Conservation (phyloP, 1,284 basidiomycete genomes). For the Singerocomus rubriflavus region DNA sequence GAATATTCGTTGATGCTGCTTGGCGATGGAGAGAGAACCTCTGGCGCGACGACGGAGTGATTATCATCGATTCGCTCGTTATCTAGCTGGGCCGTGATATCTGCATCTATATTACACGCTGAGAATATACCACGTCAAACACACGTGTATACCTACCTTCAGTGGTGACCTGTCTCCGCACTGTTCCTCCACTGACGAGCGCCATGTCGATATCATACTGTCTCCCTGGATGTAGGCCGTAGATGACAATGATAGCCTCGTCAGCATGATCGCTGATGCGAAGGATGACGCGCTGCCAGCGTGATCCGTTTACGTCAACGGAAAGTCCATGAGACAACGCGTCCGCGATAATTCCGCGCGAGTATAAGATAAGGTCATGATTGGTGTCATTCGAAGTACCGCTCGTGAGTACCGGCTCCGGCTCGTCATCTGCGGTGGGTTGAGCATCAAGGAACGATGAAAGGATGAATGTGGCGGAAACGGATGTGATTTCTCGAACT, state of each 20-base stretch:
- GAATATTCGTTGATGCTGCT: slow-evolving; percentile 15
- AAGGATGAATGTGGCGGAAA: slow-evolving; percentile 67
- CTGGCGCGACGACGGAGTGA: slow-evolving; percentile 9
- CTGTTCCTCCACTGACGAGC: slow-evolving; percentile 59
- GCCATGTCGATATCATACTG: slow-evolving; percentile 79
- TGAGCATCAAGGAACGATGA: slow-evolving; percentile 45
- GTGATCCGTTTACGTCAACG: slow-evolving; percentile 71
- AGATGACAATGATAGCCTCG: slow-evolving; percentile 78
- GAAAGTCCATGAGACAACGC: slow-evolving; percentile 69
- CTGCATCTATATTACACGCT: slow-evolving; percentile 19
- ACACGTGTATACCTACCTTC: slow-evolving; percentile 41
- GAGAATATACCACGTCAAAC: slow-evolving; percentile 11
- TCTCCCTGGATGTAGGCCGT: slow-evolving; percentile 73
- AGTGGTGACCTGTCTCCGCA: slow-evolving; percentile 61
- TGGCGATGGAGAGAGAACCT: slow-evolving; percentile 18
- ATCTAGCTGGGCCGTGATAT: slow-evolving; percentile 21
- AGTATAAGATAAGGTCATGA: slow-evolving; percentile 5
- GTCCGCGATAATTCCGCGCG: slow-evolving; percentile 54
- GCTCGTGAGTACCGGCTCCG: slow-evolving; percentile 22
- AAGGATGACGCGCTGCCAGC: slow-evolving; percentile 74
- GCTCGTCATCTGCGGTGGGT: slow-evolving; percentile 18
- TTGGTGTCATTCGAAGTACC: slow-evolving; percentile 32
- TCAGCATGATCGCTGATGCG: slow-evolving; percentile 72
- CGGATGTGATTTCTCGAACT: slow-evolving; percentile 76
- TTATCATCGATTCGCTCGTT: slow-evolving; percentile 21